These are phyloP conservation scores for Porcisia deanei DNA, from an alignment of 208 protist species.

Conservation along the genomic window DNA sequence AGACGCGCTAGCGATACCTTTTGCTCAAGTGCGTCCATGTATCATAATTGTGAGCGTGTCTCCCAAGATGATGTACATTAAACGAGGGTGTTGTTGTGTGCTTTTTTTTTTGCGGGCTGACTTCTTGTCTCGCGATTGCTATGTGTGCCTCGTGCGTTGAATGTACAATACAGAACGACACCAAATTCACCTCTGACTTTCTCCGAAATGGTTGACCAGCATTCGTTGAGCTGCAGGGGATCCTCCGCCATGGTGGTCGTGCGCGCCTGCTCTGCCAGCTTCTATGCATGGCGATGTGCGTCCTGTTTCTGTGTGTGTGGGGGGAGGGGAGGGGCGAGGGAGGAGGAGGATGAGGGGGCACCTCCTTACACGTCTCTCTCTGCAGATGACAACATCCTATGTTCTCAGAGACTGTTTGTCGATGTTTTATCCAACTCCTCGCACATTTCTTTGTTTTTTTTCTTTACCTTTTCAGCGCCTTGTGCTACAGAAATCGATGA, in stretches of 20 bases:
- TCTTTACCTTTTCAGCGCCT: not conserved
- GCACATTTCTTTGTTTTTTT: slow-evolving; percentile 7
- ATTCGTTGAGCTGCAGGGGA: not conserved
- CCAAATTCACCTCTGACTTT: not conserved
- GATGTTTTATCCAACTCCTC: not conserved
- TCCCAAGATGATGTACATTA: slow-evolving; percentile 1
- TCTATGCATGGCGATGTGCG: not conserved
- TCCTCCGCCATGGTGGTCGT: not conserved
- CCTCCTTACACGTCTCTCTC: not conserved
- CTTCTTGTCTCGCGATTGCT: not conserved
- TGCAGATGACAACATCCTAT: not conserved
- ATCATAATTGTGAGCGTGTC: not conserved
- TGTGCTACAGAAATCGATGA: slow-evolving; percentile 25
- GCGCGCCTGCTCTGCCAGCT: not conserved
- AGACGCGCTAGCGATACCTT: slow-evolving; percentile 23
- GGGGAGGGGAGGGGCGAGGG: not conserved
- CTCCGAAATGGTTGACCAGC: not conserved
- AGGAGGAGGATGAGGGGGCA: no score
- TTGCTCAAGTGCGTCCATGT: not conserved
- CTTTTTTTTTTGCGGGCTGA: slow-evolving; percentile 1
- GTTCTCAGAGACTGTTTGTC: not conserved
- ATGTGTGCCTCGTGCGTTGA: not conserved
- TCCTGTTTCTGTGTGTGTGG: not conserved
- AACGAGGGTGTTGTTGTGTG: not conserved
- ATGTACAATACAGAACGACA: not conserved